Evolutionary conservation across 805 yeast genomes (phyloP).

Genomic region (Dipodascus albidus): DNA sequence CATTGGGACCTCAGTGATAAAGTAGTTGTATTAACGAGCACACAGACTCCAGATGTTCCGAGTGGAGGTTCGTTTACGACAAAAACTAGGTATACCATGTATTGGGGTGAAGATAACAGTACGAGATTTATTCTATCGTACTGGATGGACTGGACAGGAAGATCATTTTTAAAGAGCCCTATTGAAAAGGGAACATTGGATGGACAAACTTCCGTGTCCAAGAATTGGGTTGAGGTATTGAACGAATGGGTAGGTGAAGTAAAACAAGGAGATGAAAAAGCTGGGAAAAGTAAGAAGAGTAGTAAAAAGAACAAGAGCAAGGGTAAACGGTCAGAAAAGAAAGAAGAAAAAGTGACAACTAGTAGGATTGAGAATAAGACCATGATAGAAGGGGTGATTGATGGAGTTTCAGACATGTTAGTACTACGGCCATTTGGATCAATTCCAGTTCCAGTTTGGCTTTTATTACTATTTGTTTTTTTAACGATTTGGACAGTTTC

Average conservation of each 20-base stretch:
- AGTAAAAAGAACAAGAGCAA: constrained; percentile 11
- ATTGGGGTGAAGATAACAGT: constrained; percentile 60
- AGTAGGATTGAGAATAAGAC: constrained; percentile 2
- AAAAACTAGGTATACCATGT: constrained; percentile 54
- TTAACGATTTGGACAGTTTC: background rate
- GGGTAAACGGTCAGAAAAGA: constrained; percentile 1
- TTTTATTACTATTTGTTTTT: background rate
- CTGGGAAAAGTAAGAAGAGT: constrained; percentile 4
- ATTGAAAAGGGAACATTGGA: constrained; percentile 74
- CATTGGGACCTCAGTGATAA: constrained; percentile 40
- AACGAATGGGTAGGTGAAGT: constrained; percentile 16
- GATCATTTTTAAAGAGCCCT: constrained; percentile 84
- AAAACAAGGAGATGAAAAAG: background rate
- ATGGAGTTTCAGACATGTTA: constrained; percentile 3
- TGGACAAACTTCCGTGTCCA: constrained; percentile 64
- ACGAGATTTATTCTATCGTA: constrained; percentile 57
- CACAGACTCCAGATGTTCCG: constrained; percentile 90
- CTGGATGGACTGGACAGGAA: constrained; percentile 79
- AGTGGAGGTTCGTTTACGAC: constrained; percentile 76
- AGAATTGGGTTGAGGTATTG: constrained; percentile 34
- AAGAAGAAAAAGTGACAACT: background rate
- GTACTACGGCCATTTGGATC: constrained; percentile 5
- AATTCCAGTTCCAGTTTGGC: constrained; percentile 9
- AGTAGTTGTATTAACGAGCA: constrained; percentile 49
- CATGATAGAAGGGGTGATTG: constrained; percentile 5